These are phyloP conservation scores for Neurospora sp. DNA, from an alignment of 495 filamentous ascomycete species.

Conservation along the genomic window DNA sequence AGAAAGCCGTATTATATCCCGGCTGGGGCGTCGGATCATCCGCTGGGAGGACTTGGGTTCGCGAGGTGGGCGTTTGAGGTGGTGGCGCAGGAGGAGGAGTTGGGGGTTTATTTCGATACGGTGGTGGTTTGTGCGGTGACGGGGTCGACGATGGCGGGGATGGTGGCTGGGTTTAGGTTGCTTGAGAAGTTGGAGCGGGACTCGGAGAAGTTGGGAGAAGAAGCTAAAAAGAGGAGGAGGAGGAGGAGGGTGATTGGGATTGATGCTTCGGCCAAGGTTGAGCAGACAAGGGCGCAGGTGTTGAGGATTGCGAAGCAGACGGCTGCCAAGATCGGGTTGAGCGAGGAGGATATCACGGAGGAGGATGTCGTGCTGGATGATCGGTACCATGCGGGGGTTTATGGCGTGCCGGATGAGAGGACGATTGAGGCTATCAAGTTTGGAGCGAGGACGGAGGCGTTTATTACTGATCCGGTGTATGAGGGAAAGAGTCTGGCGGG, in stretches of 20 bases:
- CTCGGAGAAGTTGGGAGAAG: constrained; percentile 14
- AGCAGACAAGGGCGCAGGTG: constrained; percentile 46
- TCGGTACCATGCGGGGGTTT: constrained; percentile 49
- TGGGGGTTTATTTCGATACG: constrained; percentile 47
- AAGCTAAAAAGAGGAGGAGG: constrained; percentile 1
- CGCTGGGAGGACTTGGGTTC: constrained; percentile 55
- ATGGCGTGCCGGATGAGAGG: constrained; percentile 47
- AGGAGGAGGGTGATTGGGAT: constrained; percentile 48
- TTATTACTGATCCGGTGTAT: constrained; percentile 61
- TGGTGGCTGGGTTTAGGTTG: constrained; percentile 55
- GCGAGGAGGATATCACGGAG: constrained; percentile 42
- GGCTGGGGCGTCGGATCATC: constrained; percentile 54
- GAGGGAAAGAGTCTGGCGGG: constrained; percentile 58
- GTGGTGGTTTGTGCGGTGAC: constrained; percentile 54
- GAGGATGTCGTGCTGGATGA: constrained; percentile 49
- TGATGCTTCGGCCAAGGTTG: constrained; percentile 48
- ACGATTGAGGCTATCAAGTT: constrained; percentile 54
- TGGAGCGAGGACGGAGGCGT: constrained; percentile 49
- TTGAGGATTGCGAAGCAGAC: constrained; percentile 50
- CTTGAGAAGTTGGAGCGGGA: constrained; percentile 24
- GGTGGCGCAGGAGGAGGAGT: constrained; percentile 42
- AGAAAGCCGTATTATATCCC: constrained; percentile 55
- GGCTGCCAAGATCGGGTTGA: constrained; percentile 45
- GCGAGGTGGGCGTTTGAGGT: constrained; percentile 57
- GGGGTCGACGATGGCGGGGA: constrained; percentile 51